Evolutionary conservation across 2,329 filamentous ascomycete genomes (phyloP), one percentile per base, ranked within the genome.

Genomic region (Claviceps digitariae): DNA sequence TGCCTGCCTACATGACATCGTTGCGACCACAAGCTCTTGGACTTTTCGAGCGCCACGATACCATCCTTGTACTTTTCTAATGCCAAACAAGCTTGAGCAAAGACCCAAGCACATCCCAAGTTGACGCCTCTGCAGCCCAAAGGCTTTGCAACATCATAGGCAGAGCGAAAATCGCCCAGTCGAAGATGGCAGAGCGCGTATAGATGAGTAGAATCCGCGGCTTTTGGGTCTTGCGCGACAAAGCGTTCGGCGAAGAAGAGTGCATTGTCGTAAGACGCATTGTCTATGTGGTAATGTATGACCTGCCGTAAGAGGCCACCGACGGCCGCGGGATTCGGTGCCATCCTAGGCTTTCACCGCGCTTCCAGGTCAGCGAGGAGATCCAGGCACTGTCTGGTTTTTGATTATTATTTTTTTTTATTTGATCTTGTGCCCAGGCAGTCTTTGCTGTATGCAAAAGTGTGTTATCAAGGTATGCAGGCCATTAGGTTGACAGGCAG

Each of bases 221-320:
- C 87, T 62, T 86, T 83, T 25, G 86, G 81, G 62, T 97, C 91
- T 61, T 91, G 87, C 50, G 89, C 90, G 57, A 83, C 78, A 21
- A 96, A 79, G 58, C 93, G 83, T 64, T 91, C 88, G 56, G 93
- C 87, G 57, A 95, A 88, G 72, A 98, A 98, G 44, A 95, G 82
- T 54, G 93, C 93, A 66, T 95, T 97, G 53, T 90, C 83, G 64
- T 86, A 78, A 40, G 90, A 82, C 64, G 90, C 84, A 66, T 95
- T 95, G 74, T 98, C 93, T 67, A 98, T 82, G 61, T 84, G 81
- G 64, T 84, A 83, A 62, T 83, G 71, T 54, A 84, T 72, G 54
- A 78, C 70, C 66, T 84, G 80, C 62, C 77, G 75, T 55, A 84
- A 62, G 57, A 81, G 70, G 62, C 72, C 70, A 50, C 73, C 73